Percentiles rank a stretch among this genome's conserved stretches.
These are phyloP conservation scores for Casuarina equisetifolia DNA, from an alignment of 306 rosid species.

Conservation along the genomic window DNA sequence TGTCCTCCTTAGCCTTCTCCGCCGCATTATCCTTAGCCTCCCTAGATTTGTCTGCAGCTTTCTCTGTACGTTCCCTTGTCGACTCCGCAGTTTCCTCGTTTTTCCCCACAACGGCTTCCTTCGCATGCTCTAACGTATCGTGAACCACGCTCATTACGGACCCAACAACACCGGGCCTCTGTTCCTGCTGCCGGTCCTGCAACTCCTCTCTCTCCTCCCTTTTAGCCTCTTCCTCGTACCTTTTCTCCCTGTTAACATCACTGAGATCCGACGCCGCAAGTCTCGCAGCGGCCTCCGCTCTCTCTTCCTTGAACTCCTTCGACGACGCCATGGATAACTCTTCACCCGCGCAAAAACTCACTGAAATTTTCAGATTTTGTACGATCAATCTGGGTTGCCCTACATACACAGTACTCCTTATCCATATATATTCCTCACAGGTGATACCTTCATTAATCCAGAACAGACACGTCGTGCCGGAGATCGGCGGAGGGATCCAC, in stretches of 20 bases:
- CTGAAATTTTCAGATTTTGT: neutral
- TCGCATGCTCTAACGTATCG: slow-evolving; percentile 55
- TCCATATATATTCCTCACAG: neutral
- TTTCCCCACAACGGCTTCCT: slow-evolving; percentile 69
- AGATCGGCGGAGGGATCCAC: neutral
- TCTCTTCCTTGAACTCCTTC: slow-evolving; percentile 44
- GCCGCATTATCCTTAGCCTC: slow-evolving; percentile 21
- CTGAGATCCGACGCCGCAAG: slow-evolving; percentile 56
- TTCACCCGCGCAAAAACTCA: neutral
- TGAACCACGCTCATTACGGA: slow-evolving; percentile 57
- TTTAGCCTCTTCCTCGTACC: slow-evolving; percentile 13
- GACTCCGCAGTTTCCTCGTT: slow-evolving; percentile 18
- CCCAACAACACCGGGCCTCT: slow-evolving; percentile 55
- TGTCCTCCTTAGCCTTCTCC: slow-evolving; percentile 7
- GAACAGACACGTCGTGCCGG: slow-evolving; percentile 8
- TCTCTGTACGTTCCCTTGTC: slow-evolving; percentile 2
- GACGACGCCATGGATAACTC: slow-evolving; percentile 55
- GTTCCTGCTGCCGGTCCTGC: slow-evolving; percentile 26
- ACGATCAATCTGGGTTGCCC: no score
- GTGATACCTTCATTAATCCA: neutral
- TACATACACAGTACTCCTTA: neutral
- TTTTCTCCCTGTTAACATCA: slow-evolving; percentile 36
- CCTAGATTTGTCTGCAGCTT: neutral
- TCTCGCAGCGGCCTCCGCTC: slow-evolving; percentile 67
- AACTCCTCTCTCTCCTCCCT: neutral